Evolutionary conservation across 176 grass and related monocot genomes (phyloP).

Genomic region (Chrysopogon serrulatus): DNA sequence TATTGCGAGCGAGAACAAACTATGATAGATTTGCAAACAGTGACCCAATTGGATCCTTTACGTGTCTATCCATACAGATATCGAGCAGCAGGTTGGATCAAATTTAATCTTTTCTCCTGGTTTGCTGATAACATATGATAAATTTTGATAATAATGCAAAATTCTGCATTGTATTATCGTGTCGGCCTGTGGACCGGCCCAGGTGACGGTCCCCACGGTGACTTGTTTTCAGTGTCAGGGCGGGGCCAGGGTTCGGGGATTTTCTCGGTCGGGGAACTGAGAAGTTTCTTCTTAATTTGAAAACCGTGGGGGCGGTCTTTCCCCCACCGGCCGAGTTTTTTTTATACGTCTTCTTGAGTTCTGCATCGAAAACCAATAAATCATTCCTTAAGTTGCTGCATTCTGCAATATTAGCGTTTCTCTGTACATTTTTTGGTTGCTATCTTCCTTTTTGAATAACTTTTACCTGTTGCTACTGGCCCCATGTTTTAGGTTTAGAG

Average conservation of each 20-base stretch:
- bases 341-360: neutral
- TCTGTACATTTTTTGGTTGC: neutral
- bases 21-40: slow-evolving; percentile 77
- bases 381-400: neutral
- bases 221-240: no score
- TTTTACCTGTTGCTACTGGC: neutral
- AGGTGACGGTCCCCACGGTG: no score
- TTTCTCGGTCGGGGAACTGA: no score
- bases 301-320: no score
- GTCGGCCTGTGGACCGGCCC: no score
- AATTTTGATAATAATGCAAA: neutral
- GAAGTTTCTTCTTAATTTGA: no score
- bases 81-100: slow-evolving; percentile 78
- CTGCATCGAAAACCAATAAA: neutral
- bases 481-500: neutral
- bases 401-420: neutral
- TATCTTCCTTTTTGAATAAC: neutral
- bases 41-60: slow-evolving; percentile 79
- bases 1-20: slow-evolving; percentile 79
- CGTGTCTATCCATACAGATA: slow-evolving; percentile 93
- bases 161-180: neutral
- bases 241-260: no score
- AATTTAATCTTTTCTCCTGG: neutral
- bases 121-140: slow-evolving; percentile 4
- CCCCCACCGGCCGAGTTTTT: no score